Base-by-base conservation (phyloP, 2,329 filamentous ascomycete species). In the Corynespora cassiicola region DNA sequence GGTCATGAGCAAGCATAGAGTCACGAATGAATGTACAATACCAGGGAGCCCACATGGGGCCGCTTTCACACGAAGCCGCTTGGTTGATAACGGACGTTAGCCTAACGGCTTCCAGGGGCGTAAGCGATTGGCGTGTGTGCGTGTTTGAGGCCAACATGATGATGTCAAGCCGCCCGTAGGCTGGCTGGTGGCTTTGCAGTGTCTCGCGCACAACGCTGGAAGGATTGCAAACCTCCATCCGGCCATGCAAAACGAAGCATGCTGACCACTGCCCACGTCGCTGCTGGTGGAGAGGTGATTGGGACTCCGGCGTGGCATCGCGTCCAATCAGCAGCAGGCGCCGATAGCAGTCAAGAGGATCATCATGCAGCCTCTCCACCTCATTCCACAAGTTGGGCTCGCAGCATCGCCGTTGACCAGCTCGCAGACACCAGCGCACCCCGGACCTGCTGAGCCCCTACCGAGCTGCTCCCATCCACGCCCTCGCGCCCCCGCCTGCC, bases 61-160 rank as follows among this genome's bases (percentile, higher is more conserved):
- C n/a, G n/a, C n/a, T n/a, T n/a, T n/a, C n/a, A n/a, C n/a, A n/a
- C n/a, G n/a, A n/a, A n/a, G n/a, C n/a, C n/a, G n/a, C n/a, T n/a
- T n/a, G 26, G 15, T 23, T 41, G 39, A 40, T 22, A 33, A 25
- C n/a, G 18, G 16, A 4, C n/a, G n/a, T n/a, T n/a, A 25, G 31
- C n/a, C 31, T 29, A 33, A 36, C 27, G 14, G 34, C 21, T 22
- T 22, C 41, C 15, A 39, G 34, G 16, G 24, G 15, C 12, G 10
- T 50, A 42, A 50, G 50, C 43, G 45, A 52, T 50, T 50, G 46
- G 48, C 36, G 30, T 25, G 24, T 36, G 27, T 25, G 29, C 17
- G 36, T 33, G 31, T 32, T 26, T 25, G 37, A 46, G 29, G 26
- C 27, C 32, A 19, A 31, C 30, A n/a, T n/a, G 20, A 51, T 53